phyloP scores from a whole-genome alignment of 2,329 filamentous ascomycete species.

The Stagonosporopsis rhizophila region DNA sequence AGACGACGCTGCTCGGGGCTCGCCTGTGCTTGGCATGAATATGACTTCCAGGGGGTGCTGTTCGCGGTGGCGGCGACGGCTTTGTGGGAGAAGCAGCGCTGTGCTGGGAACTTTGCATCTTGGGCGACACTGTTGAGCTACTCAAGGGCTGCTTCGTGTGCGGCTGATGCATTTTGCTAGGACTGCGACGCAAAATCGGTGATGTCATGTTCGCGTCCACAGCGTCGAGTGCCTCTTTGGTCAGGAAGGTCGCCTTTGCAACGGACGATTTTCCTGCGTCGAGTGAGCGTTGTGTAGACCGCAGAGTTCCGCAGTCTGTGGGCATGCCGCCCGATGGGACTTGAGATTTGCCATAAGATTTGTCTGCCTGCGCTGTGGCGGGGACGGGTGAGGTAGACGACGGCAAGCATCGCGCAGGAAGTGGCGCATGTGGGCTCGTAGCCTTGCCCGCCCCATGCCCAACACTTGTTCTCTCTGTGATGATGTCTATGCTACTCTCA shows the following conservation, averaged over 20 bases:
- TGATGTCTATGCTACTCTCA: slow-evolving; percentile 2
- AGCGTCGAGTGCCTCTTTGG: slow-evolving; percentile 36
- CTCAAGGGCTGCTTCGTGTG: slow-evolving; percentile 30
- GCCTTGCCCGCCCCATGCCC: neutral
- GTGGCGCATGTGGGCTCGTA: slow-evolving; percentile 35
- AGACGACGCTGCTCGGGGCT: slow-evolving; percentile 27
- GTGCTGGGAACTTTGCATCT: slow-evolving; percentile 19
- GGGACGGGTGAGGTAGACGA: slow-evolving; percentile 24
- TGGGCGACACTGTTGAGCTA: slow-evolving; percentile 27
- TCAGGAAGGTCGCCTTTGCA: slow-evolving; percentile 33
- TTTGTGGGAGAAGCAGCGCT: slow-evolving; percentile 23
- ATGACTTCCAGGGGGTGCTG: slow-evolving; percentile 3
- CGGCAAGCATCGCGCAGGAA: slow-evolving; percentile 37
- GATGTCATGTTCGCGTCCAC: slow-evolving; percentile 31
- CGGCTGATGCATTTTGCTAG: slow-evolving; percentile 21
- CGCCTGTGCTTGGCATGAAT: slow-evolving; percentile 12
- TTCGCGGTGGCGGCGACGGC: slow-evolving; percentile 26
- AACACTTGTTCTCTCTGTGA: slow-evolving; percentile 1
- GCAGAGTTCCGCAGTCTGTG: slow-evolving; percentile 24
- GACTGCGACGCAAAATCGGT: slow-evolving; percentile 13
- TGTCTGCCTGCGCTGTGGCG: slow-evolving; percentile 33
- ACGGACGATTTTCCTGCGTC: slow-evolving; percentile 23
- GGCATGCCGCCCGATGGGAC: slow-evolving; percentile 21
- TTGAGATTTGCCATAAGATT: slow-evolving; percentile 29
- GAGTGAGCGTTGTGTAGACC: slow-evolving; percentile 25